Evolutionary conservation across 352 stramenopile genomes (phyloP).

Genomic region (Phytophthora quininea): DNA sequence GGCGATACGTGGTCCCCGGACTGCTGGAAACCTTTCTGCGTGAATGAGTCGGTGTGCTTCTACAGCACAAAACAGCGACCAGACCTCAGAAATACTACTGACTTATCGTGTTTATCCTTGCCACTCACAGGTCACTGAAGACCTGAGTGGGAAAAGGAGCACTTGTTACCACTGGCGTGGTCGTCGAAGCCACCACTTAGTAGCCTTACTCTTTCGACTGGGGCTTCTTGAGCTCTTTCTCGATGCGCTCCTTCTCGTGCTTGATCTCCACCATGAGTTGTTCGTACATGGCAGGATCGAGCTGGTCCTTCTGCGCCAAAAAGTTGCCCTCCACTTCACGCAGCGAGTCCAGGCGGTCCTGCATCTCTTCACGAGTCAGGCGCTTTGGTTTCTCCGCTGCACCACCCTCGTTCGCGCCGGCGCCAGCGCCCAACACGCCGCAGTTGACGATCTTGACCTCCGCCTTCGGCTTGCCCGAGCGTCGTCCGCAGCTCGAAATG

Average conservation of each 20-base stretch:
- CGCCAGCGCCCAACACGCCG: slow-evolving; percentile 46
- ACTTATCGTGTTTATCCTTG: too few species aligned
- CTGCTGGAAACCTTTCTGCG: slow-evolving; percentile 44
- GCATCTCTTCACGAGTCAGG: slow-evolving; percentile 63
- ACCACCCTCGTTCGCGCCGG: slow-evolving; percentile 7
- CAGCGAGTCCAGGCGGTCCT: slow-evolving; percentile 64
- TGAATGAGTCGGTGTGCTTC: neutral
- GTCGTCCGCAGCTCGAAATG: slow-evolving; percentile 76
- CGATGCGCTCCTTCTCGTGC: slow-evolving; percentile 69
- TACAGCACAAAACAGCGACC: too few species aligned
- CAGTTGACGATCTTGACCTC: slow-evolving; percentile 93
- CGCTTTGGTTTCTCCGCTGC: slow-evolving; percentile 28
- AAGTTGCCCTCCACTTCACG: slow-evolving; percentile 72
- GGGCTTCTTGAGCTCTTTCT: slow-evolving; percentile 58
- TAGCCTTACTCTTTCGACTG: slow-evolving; percentile 20
- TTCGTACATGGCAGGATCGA: slow-evolving; percentile 65
- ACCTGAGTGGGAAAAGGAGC: too few species aligned
- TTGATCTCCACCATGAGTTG: slow-evolving; percentile 73
- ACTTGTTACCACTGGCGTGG: too few species aligned
- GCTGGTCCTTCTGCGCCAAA: slow-evolving; percentile 54
- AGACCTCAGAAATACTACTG: too few species aligned
- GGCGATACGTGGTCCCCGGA: slow-evolving; percentile 30
- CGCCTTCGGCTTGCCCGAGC: slow-evolving; percentile 87
- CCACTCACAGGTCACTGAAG: too few species aligned
- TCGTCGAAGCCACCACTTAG: neutral